These are phyloP conservation scores for Dictyostelium citrinum DNA, from an alignment of 78 protist species.

Conservation along the genomic window DNA sequence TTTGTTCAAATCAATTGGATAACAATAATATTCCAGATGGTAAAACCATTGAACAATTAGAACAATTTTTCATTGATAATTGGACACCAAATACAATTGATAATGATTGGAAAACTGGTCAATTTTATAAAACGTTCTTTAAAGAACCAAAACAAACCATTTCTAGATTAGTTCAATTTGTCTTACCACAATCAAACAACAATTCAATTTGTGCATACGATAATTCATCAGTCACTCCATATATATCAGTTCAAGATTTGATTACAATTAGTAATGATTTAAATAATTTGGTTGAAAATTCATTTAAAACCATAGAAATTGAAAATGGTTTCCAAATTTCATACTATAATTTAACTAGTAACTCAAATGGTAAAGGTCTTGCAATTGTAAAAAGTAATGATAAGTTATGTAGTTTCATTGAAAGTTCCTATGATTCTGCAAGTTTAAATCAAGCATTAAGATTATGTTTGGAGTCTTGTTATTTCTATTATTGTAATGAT, in stretches of 20 bases:
- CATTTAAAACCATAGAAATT: background rate
- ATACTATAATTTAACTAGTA: background rate
- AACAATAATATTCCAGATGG: background rate
- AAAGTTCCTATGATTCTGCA: background rate
- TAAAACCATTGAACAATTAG: background rate
- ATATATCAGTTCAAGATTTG: background rate
- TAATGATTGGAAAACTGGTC: background rate
- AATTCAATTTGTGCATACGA: background rate
- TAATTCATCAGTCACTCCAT: background rate
- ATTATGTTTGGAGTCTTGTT: background rate
- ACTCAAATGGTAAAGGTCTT: background rate
- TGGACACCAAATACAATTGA: background rate
- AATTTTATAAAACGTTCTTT: background rate
- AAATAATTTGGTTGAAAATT: background rate
- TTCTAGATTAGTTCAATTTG: background rate
- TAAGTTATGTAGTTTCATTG: background rate
- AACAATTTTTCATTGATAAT: background rate
- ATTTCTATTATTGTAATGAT: background rate
- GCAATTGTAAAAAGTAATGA: background rate
- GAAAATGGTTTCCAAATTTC: background rate
- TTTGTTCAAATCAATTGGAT: background rate
- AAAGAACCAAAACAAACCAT: background rate
- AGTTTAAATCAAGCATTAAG: background rate
- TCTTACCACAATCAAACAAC: background rate
- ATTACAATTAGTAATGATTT: background rate